Conservation (phyloP, 2,329 filamentous ascomycete genomes). For the Paracamarosporium sp. region DNA sequence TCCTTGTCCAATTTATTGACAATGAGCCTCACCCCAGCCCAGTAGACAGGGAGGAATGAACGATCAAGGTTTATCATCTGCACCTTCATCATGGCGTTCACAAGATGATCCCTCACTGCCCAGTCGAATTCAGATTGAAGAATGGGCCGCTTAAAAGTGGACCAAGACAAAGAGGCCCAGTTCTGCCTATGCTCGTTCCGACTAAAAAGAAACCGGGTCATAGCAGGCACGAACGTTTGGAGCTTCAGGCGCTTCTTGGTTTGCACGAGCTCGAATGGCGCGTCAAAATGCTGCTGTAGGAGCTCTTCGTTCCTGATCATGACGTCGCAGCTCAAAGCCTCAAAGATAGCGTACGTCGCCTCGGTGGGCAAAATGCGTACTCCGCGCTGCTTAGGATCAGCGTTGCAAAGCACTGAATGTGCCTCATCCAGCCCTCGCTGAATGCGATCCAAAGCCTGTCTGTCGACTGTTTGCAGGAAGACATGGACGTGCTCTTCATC, state of each 20-base stretch:
- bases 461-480: constrained; percentile 54
- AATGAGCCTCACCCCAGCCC: constrained; percentile 78
- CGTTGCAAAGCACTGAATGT: constrained; percentile 46
- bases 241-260: constrained; percentile 80
- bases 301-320: constrained; percentile 68
- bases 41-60: constrained; percentile 72
- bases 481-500: constrained; percentile 52
- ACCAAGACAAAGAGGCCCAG: constrained; percentile 75
- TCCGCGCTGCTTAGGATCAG: constrained; percentile 59
- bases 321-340: constrained; percentile 82
- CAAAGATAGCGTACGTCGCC: constrained; percentile 82
- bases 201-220: constrained; percentile 85
- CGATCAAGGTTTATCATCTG: constrained; percentile 61
- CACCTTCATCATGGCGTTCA: constrained; percentile 69
- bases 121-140: constrained; percentile 82
- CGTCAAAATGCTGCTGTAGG: constrained; percentile 72
- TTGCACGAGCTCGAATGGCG: constrained; percentile 81
- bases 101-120: constrained; percentile 78
- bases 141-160: constrained; percentile 68
- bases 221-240: constrained; percentile 77
- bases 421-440: constrained; percentile 51
- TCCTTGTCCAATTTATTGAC: constrained; percentile 75
- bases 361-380: constrained; percentile 60
- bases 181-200: constrained; percentile 66
- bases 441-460: constrained; percentile 55